phyloP scores from a whole-genome alignment of 306 rosid genomes.

The Fragaria nilgerrensis region DNA sequence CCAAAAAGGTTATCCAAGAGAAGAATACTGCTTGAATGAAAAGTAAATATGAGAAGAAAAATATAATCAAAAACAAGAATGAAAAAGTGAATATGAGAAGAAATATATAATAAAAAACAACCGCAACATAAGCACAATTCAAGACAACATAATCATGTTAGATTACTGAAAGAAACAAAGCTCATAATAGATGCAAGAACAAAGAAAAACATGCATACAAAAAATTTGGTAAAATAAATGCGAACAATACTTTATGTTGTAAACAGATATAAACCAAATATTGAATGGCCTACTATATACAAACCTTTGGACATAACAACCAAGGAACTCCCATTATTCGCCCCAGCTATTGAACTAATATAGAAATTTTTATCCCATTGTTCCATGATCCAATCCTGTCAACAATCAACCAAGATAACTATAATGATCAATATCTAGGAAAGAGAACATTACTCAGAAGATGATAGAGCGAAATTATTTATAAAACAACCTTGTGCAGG shows the following conservation, averaged over 20 bases:
- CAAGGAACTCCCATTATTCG: constrained; percentile 82
- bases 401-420: constrained; percentile 25
- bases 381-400: constrained; percentile 96
- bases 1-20: background rate
- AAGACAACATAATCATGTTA: background rate
- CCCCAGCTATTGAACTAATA: constrained; percentile 92
- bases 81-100: background rate
- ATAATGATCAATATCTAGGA: constrained; percentile 16
- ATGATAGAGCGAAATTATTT: constrained; percentile 10
- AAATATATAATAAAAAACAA: background rate
- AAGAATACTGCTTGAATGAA: background rate
- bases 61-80: background rate
- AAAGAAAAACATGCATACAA: background rate
- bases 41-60: background rate
- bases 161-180: background rate
- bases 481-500: constrained; percentile 70
- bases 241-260: background rate
- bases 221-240: background rate
- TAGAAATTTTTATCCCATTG: constrained; percentile 95
- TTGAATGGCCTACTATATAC: constrained; percentile 8
- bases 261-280: background rate
- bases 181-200: background rate
- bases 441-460: constrained; percentile 11
- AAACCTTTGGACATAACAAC: constrained; percentile 97
- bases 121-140: background rate